Evolutionary conservation across 2,329 filamentous ascomycete species (phyloP).

Genomic region (Huntiella abstrusa): DNA sequence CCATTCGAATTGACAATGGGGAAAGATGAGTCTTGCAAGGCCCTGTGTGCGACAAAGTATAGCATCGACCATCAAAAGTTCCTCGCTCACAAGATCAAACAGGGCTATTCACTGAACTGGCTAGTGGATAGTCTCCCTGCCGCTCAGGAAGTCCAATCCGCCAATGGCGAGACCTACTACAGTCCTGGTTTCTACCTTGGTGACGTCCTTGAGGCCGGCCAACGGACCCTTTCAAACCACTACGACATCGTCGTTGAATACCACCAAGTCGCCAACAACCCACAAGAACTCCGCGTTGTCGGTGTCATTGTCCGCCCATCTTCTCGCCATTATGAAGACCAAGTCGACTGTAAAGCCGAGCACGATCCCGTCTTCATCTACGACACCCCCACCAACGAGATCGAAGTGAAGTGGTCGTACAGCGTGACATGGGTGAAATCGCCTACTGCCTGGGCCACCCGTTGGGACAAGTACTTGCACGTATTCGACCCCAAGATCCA

Average conservation of each 20-base stretch:
- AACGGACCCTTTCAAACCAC: constrained; percentile 68
- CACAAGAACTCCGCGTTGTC: constrained; percentile 65
- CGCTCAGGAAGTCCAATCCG: constrained; percentile 56
- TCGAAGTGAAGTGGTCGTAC: constrained; percentile 68
- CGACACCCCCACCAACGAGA: constrained; percentile 31
- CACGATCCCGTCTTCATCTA: constrained; percentile 43
- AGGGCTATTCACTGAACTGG: constrained; percentile 90
- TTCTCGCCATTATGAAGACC: constrained; percentile 43
- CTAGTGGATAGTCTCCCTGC: constrained; percentile 86
- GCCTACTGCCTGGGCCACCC: constrained; percentile 76
- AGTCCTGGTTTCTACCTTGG: constrained; percentile 81
- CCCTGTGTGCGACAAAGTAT: constrained; percentile 50
- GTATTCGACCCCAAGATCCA: constrained; percentile 97
- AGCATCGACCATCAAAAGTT: constrained; percentile 51
- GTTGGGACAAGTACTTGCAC: constrained; percentile 97
- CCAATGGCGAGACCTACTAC: constrained; percentile 65
- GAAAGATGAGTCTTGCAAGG: constrained; percentile 71
- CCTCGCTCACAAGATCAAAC: constrained; percentile 61
- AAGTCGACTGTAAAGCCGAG: constrained; percentile 42
- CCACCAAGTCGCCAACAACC: constrained; percentile 48
- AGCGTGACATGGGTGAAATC: constrained; percentile 79
- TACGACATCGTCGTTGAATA: constrained; percentile 91
- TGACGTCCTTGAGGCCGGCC: constrained; percentile 18
- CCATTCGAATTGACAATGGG: constrained; percentile 79
- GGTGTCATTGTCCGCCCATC: constrained; percentile 75